Percentiles rank a stretch among this genome's conserved stretches.
phyloP scores from a whole-genome alignment of 306 rosid species.

The Hippophae rhamnoides region DNA sequence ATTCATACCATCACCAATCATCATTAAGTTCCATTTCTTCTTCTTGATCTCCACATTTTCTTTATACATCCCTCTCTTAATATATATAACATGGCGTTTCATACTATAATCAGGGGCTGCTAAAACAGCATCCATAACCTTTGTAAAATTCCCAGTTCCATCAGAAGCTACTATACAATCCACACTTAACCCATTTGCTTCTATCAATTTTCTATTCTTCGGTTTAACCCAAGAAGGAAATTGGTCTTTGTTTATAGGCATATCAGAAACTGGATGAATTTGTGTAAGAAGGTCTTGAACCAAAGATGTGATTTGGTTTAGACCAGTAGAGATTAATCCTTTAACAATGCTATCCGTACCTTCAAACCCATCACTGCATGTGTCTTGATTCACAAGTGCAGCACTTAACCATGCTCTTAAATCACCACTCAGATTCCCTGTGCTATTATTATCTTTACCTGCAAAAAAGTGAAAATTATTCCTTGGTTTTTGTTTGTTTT shows the following conservation, averaged over 20 bases:
- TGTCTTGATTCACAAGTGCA: slow-evolving; percentile 50
- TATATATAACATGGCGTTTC: slow-evolving; percentile 49
- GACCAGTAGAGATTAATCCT: slow-evolving; percentile 29
- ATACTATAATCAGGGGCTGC: slow-evolving; percentile 76
- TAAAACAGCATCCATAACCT: slow-evolving; percentile 49
- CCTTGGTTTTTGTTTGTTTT: no score
- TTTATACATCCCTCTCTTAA: slow-evolving; percentile 54
- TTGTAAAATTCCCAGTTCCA: slow-evolving; percentile 60
- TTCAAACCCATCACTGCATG: slow-evolving; percentile 76
- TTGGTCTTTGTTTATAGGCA: slow-evolving; percentile 6
- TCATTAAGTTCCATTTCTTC: slow-evolving; percentile 86
- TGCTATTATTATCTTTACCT: slow-evolving; percentile 59
- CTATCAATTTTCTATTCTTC: slow-evolving; percentile 35
- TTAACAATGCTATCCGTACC: slow-evolving; percentile 53
- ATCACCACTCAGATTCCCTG: slow-evolving; percentile 62
- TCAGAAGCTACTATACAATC: slow-evolving; percentile 61
- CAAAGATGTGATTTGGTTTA: slow-evolving; percentile 38
- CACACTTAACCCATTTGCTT: slow-evolving; percentile 25
- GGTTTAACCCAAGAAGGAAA: slow-evolving; percentile 56
- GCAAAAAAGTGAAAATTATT: not conserved
- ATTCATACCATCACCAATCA: slow-evolving; percentile 73
- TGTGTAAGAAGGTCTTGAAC: slow-evolving; percentile 38
- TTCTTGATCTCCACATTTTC: slow-evolving; percentile 82
- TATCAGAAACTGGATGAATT: slow-evolving; percentile 23
- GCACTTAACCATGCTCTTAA: slow-evolving; percentile 88